A percentile compares a stretch with the other conserved stretches of the same genome.
Conservation (phyloP, 805 yeast genomes). For the Yamadazyma scolyti region DNA sequence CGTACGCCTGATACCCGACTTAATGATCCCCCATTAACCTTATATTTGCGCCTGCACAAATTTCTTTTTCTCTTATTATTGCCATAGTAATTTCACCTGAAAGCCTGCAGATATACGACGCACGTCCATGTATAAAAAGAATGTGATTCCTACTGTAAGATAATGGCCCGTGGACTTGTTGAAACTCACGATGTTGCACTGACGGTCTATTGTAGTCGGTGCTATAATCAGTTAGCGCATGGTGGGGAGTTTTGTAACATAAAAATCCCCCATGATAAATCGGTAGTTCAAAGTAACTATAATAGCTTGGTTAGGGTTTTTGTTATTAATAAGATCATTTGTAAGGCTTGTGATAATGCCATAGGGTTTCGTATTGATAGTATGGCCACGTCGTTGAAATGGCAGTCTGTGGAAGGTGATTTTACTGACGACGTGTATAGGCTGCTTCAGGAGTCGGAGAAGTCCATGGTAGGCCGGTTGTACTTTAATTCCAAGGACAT, state of each 20-base stretch:
- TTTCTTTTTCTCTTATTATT: background rate
- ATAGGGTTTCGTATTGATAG: conserved; percentile 14
- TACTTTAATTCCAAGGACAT: background rate
- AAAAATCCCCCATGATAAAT: conserved; percentile 4
- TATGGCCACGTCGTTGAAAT: background rate
- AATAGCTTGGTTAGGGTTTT: conserved; percentile 1
- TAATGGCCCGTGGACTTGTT: background rate
- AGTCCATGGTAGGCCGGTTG: background rate
- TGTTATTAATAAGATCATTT: conserved; percentile 8
- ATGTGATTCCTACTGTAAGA: no score
- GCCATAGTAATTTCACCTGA: conserved; percentile 1
- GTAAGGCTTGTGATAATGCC: conserved; percentile 9
- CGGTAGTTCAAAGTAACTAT: conserved; percentile 2
- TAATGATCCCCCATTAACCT: background rate
- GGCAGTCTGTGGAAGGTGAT: conserved; percentile 8
- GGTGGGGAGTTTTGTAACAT: conserved; percentile 4
- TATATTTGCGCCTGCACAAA: background rate
- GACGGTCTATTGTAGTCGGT: conserved; percentile 7
- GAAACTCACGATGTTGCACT: conserved; percentile 3
- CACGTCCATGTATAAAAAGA: background rate
- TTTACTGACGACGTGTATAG: conserved; percentile 10
- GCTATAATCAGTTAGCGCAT: conserved; percentile 8
- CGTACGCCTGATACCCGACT: no score
- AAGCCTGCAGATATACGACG: background rate
- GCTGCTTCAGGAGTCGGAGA: conserved; percentile 3